phyloP scores from a whole-genome alignment of 2,329 filamentous ascomycete genomes.

The Teratosphaeria epicoccoides region DNA sequence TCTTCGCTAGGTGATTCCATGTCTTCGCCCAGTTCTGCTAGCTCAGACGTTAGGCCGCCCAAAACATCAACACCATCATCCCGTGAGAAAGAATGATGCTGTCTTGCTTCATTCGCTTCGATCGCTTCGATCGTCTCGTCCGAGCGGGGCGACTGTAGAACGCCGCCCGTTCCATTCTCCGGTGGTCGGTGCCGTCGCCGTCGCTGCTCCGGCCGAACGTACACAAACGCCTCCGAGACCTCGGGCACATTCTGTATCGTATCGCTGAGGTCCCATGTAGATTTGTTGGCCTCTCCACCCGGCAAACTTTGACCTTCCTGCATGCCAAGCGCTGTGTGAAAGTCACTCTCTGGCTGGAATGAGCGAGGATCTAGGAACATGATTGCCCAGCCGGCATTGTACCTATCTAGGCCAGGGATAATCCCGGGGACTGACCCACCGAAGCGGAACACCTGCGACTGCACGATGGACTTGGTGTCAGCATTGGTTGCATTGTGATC shows the following conservation, averaged over 20 bases:
- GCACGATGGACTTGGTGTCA: background rate
- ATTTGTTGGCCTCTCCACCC: slow-evolving; percentile 7
- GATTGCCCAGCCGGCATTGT: slow-evolving; percentile 28
- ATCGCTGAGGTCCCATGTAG: slow-evolving; percentile 23
- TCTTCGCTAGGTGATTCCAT: background rate
- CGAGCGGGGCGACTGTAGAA: background rate
- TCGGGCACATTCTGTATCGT: slow-evolving; percentile 15
- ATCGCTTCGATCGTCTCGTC: background rate
- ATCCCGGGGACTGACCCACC: slow-evolving; percentile 1
- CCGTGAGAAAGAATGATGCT: background rate
- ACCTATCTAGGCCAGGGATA: slow-evolving; percentile 15
- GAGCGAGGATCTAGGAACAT: slow-evolving; percentile 29
- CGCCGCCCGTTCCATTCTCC: background rate
- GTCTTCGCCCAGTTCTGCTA: background rate
- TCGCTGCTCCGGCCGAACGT: background rate
- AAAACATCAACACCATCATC: background rate
- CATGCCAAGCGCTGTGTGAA: slow-evolving; percentile 17
- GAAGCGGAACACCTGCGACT: slow-evolving; percentile 9
- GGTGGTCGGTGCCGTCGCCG: background rate
- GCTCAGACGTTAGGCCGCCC: background rate
- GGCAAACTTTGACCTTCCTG: slow-evolving; percentile 11
- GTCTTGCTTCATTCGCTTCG: background rate
- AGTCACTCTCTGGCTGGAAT: slow-evolving; percentile 18
- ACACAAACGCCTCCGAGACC: slow-evolving; percentile 7
- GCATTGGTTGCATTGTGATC: background rate